Base-by-base conservation (phyloP, 2,329 filamentous ascomycete genomes). In the Aspergillus sp. region DNA sequence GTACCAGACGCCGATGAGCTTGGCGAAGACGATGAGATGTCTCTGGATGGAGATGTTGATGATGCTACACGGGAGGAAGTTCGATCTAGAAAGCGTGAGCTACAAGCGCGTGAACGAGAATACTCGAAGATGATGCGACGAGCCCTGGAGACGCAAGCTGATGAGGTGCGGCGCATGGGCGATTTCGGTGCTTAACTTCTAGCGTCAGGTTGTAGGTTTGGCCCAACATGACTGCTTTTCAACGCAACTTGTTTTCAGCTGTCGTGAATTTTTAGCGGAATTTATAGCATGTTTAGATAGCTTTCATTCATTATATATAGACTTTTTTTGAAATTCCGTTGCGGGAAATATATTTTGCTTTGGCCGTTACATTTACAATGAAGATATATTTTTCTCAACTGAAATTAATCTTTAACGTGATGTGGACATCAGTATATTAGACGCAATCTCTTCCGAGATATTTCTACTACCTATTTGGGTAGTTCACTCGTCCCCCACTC, bases 91-190 rank as follows among this genome's bases (percentile, higher is more conserved):
- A 69, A 64, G 34, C 67, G 68, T n/a, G 71, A 73, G 24, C 66
- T 72, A 37, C 68, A 67, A 49, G 70, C 73, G 46, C 68, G 68
- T 40, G 74, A 77, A 47, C 62, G 63, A 13, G 82, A 87, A 63
- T 93, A 93, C 73, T 80, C 81, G n/a, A 80, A 83, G 54, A 83
- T 79, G 64, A 93, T 96, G 89, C 83, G 90, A 61, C 79, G 82
- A 65, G 90, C 90, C 19, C 76, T 96, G 58, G 85, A 90, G 75
- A 80, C 81, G 63, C 91, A 96, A 75, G 91, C 90, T 9, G 86
- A 92, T 70, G 91, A 95, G 73, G 85, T 89, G 58, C 81, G 87
- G 63, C 91, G 90, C 73, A 84, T 93, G 72, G 84, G 84, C 4
- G 58, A 55, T 20, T 60, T 67, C 30, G 65, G 65, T n/a, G 20